These are phyloP conservation scores for Coffea canephora DNA, from an alignment of 257 asterid genomes.

Conservation along the genomic window DNA sequence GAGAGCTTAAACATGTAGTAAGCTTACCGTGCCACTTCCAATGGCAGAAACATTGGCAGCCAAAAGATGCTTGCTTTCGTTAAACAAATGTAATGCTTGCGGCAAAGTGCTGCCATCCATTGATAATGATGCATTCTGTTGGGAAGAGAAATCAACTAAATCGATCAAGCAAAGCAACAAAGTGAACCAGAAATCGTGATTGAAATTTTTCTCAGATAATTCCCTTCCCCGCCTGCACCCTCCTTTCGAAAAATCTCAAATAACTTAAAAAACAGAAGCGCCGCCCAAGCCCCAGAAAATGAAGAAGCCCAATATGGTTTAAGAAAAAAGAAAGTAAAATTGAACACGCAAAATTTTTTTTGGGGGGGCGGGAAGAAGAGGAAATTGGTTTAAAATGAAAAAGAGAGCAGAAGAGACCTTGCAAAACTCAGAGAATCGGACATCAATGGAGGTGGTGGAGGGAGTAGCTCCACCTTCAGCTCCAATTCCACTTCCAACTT, in stretches of 20 bases:
- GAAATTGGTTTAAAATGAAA: neutral
- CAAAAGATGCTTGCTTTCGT: constrained; percentile 61
- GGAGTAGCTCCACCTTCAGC: neutral
- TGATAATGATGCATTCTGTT: constrained; percentile 58
- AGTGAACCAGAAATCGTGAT: constrained; percentile 1
- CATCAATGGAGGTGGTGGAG: constrained; percentile 37
- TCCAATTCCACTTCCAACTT: constrained; percentile 30
- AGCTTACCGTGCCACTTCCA: constrained; percentile 67
- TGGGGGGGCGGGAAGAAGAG: neutral
- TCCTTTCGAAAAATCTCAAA: neutral
- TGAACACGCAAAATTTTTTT: neutral
- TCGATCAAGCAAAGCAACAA: neutral
- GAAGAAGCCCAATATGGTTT: neutral
- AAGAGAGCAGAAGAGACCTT: constrained; percentile 42
- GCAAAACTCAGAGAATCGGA: constrained; percentile 68
- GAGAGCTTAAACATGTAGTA: neutral
- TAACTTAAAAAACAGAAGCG: neutral
- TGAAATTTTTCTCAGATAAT: neutral
- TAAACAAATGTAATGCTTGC: constrained; percentile 60
- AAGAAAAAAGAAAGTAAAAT: neutral
- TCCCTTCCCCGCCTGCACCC: neutral
- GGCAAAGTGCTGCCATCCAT: constrained; percentile 42
- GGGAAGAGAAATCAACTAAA: constrained; percentile 1
- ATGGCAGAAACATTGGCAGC: constrained; percentile 49
- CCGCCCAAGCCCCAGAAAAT: neutral